Evolutionary conservation across 192 early-diverging fungal species (phyloP).

Genomic region (Coemansia erecta): DNA sequence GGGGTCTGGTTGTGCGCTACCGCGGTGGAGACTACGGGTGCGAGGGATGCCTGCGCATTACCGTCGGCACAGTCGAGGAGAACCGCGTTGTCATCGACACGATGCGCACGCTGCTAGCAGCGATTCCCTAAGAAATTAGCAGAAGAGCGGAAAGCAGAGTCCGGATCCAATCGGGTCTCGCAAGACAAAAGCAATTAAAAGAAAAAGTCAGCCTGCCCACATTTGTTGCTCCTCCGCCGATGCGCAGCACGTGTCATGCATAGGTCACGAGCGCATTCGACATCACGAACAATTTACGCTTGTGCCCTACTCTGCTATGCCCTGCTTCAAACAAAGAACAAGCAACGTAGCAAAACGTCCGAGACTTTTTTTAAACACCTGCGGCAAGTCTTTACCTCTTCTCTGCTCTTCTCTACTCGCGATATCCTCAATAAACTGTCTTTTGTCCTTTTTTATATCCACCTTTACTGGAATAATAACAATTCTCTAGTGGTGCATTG

Average conservation of each 20-base stretch:
- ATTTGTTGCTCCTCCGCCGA: not conserved
- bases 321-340: not conserved
- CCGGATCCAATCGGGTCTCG: constrained; percentile 1
- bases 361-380: not conserved
- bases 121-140: constrained; percentile 4
- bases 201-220: no score
- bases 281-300: not conserved
- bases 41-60: constrained; percentile 90
- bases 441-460: no score
- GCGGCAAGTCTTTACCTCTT: not conserved
- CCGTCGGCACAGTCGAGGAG: constrained; percentile 86
- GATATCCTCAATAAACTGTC: no score
- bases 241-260: constrained; percentile 23
- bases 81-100: constrained; percentile 65
- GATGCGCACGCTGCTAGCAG: constrained; percentile 34
- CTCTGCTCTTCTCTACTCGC: not conserved
- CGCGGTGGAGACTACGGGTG: constrained; percentile 92
- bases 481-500: no score
- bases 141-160: not conserved
- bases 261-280: constrained; percentile 12
- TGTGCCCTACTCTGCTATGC: not conserved
- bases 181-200: not conserved
- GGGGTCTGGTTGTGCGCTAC: constrained; percentile 92
- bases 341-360: no score
- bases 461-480: no score